Evolutionary conservation across 2,329 filamentous ascomycete genomes (phyloP), one percentile per base, ranked within the genome.

Genomic region (Fusarium foetens): DNA sequence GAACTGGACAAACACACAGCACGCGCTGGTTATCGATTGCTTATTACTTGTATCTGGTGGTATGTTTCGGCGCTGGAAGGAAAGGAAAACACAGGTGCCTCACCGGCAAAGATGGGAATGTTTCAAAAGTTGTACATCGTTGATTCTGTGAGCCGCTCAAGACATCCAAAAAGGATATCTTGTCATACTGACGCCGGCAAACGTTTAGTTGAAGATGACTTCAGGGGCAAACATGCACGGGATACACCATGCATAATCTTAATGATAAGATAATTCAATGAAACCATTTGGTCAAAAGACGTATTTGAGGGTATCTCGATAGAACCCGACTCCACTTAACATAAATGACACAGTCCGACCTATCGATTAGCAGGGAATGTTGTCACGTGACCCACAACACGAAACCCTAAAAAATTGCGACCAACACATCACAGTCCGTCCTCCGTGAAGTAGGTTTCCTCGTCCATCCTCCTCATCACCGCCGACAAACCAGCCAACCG

Each of bases 401-500:
- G 23, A 25, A 25, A 33, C 31, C 31, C 31, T 33, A 33, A 14
- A 68, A 67, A 79, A 72, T 75, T 76, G 76, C 79, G 79, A 74
- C 72, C 71, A 66, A 67, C 68, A 36, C 74, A 41, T 73, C 74
- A 31, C 77, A 73, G 68, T 68, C 65, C 68, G 70, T 58, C 76
- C 70, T 62, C 70, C 45, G 74, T 68, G 62, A 64, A 68, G 63
- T 70, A 63, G 70, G 70, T 70, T 73, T 7, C 64, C 67, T 76
- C 53, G 71, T 77, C 75, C 74, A 75, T 77, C 76, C 75, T 78
- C 78, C 76, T 79, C 81, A 81, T 76, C 81, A 80, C 79, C 75
- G 75, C 69, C 80, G 79, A 81, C 80, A 80, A 75, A 75, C 72
- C 77, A 82, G 78, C 79, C 80, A 81, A 77, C 78, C 81, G 83